phyloP scores from a whole-genome alignment of 164 flowering plant species.

The Dillenia suffruticosa region DNA sequence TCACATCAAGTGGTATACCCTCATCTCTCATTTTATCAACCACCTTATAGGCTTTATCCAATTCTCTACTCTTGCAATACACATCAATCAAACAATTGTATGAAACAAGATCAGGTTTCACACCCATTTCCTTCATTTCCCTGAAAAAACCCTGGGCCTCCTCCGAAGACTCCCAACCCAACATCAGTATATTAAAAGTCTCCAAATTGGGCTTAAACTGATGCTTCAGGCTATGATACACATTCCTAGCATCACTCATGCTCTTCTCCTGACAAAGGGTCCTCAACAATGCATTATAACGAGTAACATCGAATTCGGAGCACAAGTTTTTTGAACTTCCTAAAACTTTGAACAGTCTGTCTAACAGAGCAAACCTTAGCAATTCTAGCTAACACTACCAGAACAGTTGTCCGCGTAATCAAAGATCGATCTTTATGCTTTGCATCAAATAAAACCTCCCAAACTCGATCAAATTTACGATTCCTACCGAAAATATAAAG shows the following conservation, averaged over 20 bases:
- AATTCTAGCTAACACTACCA: constrained; percentile 64
- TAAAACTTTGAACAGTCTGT: constrained; percentile 67
- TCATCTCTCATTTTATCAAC: constrained; percentile 58
- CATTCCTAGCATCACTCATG: constrained; percentile 84
- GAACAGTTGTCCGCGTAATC: constrained; percentile 58
- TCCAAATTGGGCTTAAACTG: constrained; percentile 57
- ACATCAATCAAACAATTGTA: constrained; percentile 88
- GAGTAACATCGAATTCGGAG: constrained; percentile 41
- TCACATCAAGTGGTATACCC: constrained; percentile 61
- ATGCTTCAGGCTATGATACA: constrained; percentile 68
- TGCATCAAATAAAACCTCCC: constrained; percentile 60
- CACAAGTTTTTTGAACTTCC: constrained; percentile 45
- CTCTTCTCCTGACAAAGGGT: constrained; percentile 91
- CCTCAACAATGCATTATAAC: constrained; percentile 77
- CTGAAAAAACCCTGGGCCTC: constrained; percentile 77
- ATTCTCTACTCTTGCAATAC: constrained; percentile 64
- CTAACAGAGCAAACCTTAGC: constrained; percentile 82
- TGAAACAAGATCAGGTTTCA: constrained; percentile 73
- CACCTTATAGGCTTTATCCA: constrained; percentile 57
- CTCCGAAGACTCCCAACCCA: constrained; percentile 78
- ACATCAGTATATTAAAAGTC: constrained; percentile 80
- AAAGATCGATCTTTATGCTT: constrained; percentile 48
- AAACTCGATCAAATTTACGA: constrained; percentile 48
- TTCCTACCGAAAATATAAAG: constrained; percentile 68
- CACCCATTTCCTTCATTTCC: constrained; percentile 71